Evolutionary conservation across 495 filamentous ascomycete genomes (phyloP), one percentile per base, ranked within the genome.

Genomic region (Hyaloscypha hepaticicola): DNA sequence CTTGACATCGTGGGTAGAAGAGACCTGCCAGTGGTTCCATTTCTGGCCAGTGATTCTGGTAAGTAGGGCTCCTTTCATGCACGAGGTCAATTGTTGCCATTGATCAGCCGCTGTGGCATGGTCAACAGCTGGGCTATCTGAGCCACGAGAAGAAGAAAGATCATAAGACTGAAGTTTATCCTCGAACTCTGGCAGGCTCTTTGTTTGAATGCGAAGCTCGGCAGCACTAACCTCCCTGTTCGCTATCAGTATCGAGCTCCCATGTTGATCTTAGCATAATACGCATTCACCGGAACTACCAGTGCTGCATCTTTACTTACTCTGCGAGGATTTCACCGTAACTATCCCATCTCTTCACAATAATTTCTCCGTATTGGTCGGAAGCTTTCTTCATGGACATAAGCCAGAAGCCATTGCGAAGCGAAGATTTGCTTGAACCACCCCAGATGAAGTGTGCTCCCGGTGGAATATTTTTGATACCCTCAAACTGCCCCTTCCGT

Each of bases 371-470:
- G 34, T 66, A 64, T 9, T 66, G 65, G 25, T 55, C 52, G n/a
- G 63, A 64, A 27, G 28, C 50, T 19, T 64, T 52, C 41, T 70
- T 69, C 21, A 50, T 7, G 19, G 69, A 61, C 29, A 65, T 67
- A 69, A 88, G 79, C 87, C 87, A 90, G 63, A 80, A 83, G 14
- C 84, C 87, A 64, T 79, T 82, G 21, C 87, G 80, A 53, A 78
- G 66, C 8, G 80, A 77, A 7, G 78, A 68, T 0, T 79, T 78
- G 25, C 72, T 73, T 19, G 79, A 75, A 1, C 81, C 75, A 16
- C 80, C 79, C 63, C 85, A 83, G 6, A 87, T 78, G 76, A 82
- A 85, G 68, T 90, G 87, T 31, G 77, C 73, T 5, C 87, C 86
- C 0, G 81, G 72, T 1, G 87, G 83, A 14, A 90, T 68, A 50